Evolutionary conservation across 306 rosid species (phyloP).

Genomic region (Arachis stenosperma): DNA sequence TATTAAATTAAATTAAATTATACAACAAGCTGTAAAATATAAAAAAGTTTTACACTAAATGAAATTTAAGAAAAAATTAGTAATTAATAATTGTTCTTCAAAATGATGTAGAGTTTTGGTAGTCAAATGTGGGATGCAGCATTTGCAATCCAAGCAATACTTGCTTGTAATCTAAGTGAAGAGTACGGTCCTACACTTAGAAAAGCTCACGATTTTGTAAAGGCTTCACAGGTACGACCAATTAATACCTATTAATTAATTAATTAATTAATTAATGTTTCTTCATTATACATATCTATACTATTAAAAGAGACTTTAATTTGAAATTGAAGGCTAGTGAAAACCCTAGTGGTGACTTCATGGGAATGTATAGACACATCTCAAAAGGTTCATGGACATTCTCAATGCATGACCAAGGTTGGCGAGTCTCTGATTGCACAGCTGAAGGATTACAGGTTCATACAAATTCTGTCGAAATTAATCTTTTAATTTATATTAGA

Average conservation of each 20-base stretch:
- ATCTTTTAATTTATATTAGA: too few species aligned
- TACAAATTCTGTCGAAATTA: not conserved
- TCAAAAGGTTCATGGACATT: constrained; percentile 68
- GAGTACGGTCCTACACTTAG: constrained; percentile 55
- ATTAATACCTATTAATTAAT: not conserved
- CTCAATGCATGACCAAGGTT: constrained; percentile 60
- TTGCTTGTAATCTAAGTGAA: constrained; percentile 52
- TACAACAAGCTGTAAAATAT: too few species aligned
- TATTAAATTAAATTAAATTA: too few species aligned
- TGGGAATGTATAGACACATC: constrained; percentile 55
- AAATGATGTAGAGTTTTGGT: constrained; percentile 48
- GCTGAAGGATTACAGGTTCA: constrained; percentile 70
- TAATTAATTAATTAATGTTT: not conserved
- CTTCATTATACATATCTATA: too few species aligned
- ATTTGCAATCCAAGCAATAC: constrained; percentile 63
- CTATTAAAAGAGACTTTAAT: not conserved
- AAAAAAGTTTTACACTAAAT: too few species aligned
- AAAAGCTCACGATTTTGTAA: constrained; percentile 64
- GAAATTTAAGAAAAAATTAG: too few species aligned
- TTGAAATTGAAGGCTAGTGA: constrained; percentile 44
- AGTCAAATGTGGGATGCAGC: constrained; percentile 66
- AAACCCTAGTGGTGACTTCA: constrained; percentile 56
- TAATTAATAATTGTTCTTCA: not conserved
- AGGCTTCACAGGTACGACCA: constrained; percentile 62
- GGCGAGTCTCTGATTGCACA: constrained; percentile 75